Evolutionary conservation across 352 stramenopile genomes (phyloP), one percentile per base, ranked within the genome.

Genomic region (Phytophthora fragariae): DNA sequence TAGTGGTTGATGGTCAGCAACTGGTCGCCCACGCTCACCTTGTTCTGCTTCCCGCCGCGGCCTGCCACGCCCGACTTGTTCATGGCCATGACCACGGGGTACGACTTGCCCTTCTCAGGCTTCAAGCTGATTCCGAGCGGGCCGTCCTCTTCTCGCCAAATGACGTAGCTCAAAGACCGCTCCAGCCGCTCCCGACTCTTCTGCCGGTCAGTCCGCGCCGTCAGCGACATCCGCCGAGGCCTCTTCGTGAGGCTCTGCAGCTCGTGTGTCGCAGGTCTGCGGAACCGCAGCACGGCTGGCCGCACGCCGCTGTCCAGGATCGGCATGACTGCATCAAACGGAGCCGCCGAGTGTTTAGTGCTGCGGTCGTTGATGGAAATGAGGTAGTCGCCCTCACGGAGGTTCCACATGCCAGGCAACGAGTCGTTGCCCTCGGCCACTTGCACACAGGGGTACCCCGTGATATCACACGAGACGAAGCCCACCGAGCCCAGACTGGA

Each of bases 1-100:
- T 82, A 77, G 73, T 92, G 81, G 58, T 92, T 93, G 65, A 93
- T 89, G n/a, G 82, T 91, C 31, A 93, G 70, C 50, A 93, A 66
- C 55, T 86, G 65, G 66, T 93, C 86, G 12, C 82, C 84, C 12
- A 81, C 73, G 6, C 72, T 77, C 31, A 81, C 57, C 44, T 72
- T 73, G 53, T 83, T 74, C 19, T 63, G 65, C 58, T 77, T 84
- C 2, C 73, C 79, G 15, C 62, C 62, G 1, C 70, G 68, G 17
- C 71, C 75, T 19, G 82, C 75, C n/a, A 80, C 68, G 54, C 73
- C 73, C 2, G 62, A 74, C 58, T 71, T 73, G 73, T 70, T 77
- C 73, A 80, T 80, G 46, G 82, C 76, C 31, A 75, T 77, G 12
- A 93, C 81, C 17, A 82, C 76, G 14, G 86, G 84, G 60, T 91